Percentiles rank a stretch among this genome's conserved stretches.
These are phyloP conservation scores for Talaromyces sp. DNA, from an alignment of 2,329 filamentous ascomycete genomes.

Conservation along the genomic window DNA sequence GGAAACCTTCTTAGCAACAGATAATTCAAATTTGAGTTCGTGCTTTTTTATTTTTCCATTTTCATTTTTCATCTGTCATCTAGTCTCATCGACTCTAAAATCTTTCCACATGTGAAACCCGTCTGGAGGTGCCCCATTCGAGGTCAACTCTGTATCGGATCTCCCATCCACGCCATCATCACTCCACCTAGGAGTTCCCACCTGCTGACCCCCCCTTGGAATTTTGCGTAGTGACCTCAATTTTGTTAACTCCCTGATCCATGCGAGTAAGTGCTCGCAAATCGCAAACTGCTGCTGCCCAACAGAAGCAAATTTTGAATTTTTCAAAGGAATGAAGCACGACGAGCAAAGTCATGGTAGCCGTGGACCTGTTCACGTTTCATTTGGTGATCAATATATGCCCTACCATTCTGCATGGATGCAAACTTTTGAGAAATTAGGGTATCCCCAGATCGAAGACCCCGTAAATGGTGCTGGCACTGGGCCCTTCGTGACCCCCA, in stretches of 20 bases:
- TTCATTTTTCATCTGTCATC: background rate
- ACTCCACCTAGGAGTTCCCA: background rate
- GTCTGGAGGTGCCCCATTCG: background rate
- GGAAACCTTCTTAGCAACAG: too few species aligned
- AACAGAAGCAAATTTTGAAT: slow-evolving; percentile 22
- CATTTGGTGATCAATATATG: slow-evolving; percentile 20
- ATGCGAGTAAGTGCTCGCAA: slow-evolving; percentile 44
- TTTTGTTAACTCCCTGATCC: background rate
- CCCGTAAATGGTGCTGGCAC: slow-evolving; percentile 43
- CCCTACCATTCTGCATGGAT: slow-evolving; percentile 20
- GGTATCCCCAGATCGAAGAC: slow-evolving; percentile 26
- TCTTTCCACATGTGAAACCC: slow-evolving; percentile 2
- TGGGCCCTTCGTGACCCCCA: slow-evolving; percentile 43
- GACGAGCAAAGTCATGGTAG: slow-evolving; percentile 12
- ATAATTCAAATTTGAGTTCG: too few species aligned
- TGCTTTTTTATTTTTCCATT: background rate
- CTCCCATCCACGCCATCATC: slow-evolving; percentile 1
- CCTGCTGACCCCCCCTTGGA: background rate
- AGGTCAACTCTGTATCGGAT: slow-evolving; percentile 1
- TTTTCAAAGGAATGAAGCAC: slow-evolving; percentile 21
- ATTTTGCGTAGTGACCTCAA: background rate
- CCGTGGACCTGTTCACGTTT: slow-evolving; percentile 10
- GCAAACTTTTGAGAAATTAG: slow-evolving; percentile 16
- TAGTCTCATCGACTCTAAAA: background rate
- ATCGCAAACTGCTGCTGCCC: slow-evolving; percentile 34